Evolutionary conservation across 768 basidiomycete species (phyloP).

Genomic region (Pleurotus tuoliensis): DNA sequence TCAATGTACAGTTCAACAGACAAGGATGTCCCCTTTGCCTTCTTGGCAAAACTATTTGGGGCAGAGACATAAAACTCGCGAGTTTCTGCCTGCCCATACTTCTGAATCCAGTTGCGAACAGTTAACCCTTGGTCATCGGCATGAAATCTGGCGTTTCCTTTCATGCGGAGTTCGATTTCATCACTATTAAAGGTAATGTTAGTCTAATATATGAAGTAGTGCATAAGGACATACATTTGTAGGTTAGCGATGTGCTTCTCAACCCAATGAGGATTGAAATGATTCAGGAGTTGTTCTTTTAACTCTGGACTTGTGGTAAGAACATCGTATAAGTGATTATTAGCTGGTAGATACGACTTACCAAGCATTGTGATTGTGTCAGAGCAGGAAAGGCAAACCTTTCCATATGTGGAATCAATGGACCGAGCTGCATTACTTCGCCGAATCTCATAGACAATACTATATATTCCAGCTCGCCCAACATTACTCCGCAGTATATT

Average conservation of each 20-base stretch:
- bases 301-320: not conserved
- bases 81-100: not conserved
- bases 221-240: not conserved
- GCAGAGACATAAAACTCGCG: not conserved
- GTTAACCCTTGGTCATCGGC: not conserved
- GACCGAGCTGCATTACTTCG: too few species aligned
- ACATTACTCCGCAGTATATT: too few species aligned
- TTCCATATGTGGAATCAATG: too few species aligned
- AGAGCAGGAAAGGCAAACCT: too few species aligned
- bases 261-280: not conserved
- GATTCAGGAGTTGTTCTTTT: not conserved
- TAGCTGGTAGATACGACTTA: too few species aligned
- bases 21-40: not conserved
- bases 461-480: too few species aligned
- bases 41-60: not conserved
- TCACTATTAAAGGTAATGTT: too few species aligned
- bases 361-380: too few species aligned
- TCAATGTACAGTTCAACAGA: not conserved
- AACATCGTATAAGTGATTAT: too few species aligned
- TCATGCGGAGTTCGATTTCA: too few species aligned
- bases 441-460: too few species aligned
- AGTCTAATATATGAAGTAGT: too few species aligned
- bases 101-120: not conserved
- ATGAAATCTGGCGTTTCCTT: not conserved
- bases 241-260: not conserved